phyloP scores from a whole-genome alignment of 2,329 filamentous ascomycete genomes.

The Trichoderma cornu-damae region DNA sequence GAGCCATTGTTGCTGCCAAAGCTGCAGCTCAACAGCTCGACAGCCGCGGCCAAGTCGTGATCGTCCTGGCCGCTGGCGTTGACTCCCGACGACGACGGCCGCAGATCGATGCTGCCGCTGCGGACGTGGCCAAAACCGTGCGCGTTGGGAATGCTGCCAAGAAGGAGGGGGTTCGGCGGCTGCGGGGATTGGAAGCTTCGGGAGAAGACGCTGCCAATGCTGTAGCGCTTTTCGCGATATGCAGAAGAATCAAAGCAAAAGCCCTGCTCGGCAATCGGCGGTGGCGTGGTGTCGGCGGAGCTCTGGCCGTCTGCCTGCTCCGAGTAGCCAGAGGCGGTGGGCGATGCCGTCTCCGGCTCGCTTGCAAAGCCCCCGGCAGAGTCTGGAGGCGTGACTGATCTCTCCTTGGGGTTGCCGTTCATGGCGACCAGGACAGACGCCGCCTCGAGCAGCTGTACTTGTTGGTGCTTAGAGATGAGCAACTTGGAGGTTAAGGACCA shows the following conservation, averaged over 20 bases:
- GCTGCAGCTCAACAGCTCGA: conserved; percentile 85
- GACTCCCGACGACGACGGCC: conserved; percentile 73
- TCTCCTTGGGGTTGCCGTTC: conserved; percentile 53
- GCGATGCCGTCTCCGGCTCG: conserved; percentile 77
- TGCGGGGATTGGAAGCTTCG: conserved; percentile 80
- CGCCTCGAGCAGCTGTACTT: conserved; percentile 94
- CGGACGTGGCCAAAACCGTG: conserved; percentile 57
- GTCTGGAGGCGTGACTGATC: conserved; percentile 56
- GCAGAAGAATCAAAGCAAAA: conserved; percentile 49
- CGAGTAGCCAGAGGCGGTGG: conserved; percentile 73
- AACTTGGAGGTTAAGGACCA: conserved; percentile 97
- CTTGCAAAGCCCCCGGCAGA: conserved; percentile 66
- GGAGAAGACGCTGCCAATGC: conserved; percentile 56
- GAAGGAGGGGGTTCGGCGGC: conserved; percentile 52
- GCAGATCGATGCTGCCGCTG: conserved; percentile 68
- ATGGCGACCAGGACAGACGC: conserved; percentile 94
- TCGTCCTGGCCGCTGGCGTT: conserved; percentile 75
- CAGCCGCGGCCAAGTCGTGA: conserved; percentile 80
- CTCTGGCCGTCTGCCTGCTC: conserved; percentile 72
- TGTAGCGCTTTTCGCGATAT: conserved; percentile 56
- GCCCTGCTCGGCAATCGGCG: conserved; percentile 63
- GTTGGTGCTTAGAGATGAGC: conserved; percentile 98
- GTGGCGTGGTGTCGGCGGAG: conserved; percentile 89
- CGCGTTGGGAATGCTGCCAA: conserved; percentile 44
- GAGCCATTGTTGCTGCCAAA: conserved; percentile 71